Base-by-base conservation (phyloP, 139 green algal species). In the Pleodorina starrii region DNA sequence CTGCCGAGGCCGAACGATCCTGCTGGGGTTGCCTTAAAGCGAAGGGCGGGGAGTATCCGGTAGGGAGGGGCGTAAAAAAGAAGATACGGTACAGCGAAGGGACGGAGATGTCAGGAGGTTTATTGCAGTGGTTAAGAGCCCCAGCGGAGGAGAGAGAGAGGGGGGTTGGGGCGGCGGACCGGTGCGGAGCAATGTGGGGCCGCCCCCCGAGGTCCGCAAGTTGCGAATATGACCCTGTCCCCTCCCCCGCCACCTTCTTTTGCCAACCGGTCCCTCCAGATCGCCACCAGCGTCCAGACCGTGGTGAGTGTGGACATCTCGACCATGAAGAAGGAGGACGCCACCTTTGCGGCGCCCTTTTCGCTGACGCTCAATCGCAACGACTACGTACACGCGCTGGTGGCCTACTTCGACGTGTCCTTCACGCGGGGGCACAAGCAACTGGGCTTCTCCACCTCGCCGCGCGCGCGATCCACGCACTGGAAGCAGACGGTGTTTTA, bases 401-500 rank as follows among this genome's bases (percentile, higher is more conserved):
- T 92, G 25, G 92, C 87, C 14, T 99, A 96, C 91, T 99, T 99
- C 93, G 97, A 99, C 89, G 93, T 98, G 2, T 48, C 59, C 25
- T 99, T 99, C 80, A 94, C 84, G 94, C 72, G 51, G 29, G 89
- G 95, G 72, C 97, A 99, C 92, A 98, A 98, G 93, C 93, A 92
- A 7, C 57, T 98, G 25, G 68, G 84, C 77, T 95, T 96, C 90
- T 86, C 71, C 77, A 96, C 94, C 10, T 94, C 90, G 0, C 94
- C 94, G 27, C 77, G 88, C 1, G 54, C 68, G 0, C 86, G 93
- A 36, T 29, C 90, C 10, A 97, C 95, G 23, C 95, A 97, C 90
- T 98, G 95, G 95, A 99, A 99, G 93, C 97, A 99, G 91, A 98
- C 97, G 9, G 95, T 99, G 1, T 97, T 99, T 80, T 99, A 99